Evolutionary conservation across 768 basidiomycete species (phyloP).

Genomic region (Saitozyma podzolica): DNA sequence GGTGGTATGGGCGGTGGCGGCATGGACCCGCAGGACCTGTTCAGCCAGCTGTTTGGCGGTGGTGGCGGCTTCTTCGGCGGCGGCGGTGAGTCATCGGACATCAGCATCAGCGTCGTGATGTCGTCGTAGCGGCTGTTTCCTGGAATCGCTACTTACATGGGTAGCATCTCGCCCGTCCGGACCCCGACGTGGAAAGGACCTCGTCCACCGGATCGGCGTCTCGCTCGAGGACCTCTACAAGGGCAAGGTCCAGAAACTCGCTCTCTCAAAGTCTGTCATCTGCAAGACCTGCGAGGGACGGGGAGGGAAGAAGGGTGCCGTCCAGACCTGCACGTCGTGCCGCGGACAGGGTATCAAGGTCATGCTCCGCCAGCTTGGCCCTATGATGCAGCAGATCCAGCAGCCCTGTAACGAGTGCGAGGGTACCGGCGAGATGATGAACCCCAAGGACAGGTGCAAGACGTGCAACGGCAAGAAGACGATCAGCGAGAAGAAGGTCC

Average conservation of each 20-base stretch:
- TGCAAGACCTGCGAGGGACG: constrained; percentile 92
- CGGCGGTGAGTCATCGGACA: constrained; percentile 54
- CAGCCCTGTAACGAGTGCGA: constrained; percentile 89
- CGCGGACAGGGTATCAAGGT: constrained; percentile 86
- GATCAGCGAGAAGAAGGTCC: constrained; percentile 86
- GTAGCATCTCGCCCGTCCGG: constrained; percentile 22
- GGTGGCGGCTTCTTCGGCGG: constrained; percentile 59
- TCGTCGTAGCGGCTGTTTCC: too few relatives aligned
- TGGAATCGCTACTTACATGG: background rate
- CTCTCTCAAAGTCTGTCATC: constrained; percentile 90
- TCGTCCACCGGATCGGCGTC: constrained; percentile 93
- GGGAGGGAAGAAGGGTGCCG: constrained; percentile 96
- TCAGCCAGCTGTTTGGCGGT: constrained; percentile 83
- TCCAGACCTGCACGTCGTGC: constrained; percentile 73
- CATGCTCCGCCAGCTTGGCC: constrained; percentile 94
- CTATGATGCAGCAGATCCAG: constrained; percentile 99
- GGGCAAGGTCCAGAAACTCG: constrained; percentile 97
- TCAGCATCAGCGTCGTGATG: background rate
- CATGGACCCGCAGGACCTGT: constrained; percentile 98
- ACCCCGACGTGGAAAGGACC: constrained; percentile 93
- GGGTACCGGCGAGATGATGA: constrained; percentile 94
- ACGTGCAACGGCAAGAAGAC: constrained; percentile 92
- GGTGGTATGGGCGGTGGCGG: constrained; percentile 51
- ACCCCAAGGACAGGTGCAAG: constrained; percentile 85
- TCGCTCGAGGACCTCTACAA: constrained; percentile 98